phyloP scores from a whole-genome alignment of 2,329 filamentous ascomycete species.

The Diplodia seriata region DNA sequence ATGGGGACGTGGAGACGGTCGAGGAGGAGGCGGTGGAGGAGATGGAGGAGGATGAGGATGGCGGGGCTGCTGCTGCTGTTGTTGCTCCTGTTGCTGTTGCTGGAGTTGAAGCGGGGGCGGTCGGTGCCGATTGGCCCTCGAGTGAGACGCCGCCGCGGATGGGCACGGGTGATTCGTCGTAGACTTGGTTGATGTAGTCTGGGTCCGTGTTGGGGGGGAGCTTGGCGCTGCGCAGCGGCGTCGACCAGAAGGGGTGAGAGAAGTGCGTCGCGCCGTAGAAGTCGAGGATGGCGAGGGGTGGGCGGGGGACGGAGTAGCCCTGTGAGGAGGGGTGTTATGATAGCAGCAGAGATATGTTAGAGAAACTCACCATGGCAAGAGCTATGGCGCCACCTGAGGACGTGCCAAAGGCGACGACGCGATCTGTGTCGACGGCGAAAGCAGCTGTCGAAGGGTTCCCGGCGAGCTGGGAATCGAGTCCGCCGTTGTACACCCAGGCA shows the following conservation, averaged over 20 bases:
- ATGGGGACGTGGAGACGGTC: neutral
- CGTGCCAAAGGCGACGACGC: conserved; percentile 49
- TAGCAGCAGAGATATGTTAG: neutral
- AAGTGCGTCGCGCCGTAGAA: conserved; percentile 52
- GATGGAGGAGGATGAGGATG: neutral
- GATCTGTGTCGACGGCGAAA: conserved; percentile 40
- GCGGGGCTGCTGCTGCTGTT: neutral
- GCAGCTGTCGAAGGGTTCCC: neutral
- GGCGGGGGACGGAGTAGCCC: conserved; percentile 39
- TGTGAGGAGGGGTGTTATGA: neutral
- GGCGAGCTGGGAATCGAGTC: conserved; percentile 38
- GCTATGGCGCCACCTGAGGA: conserved; percentile 49
- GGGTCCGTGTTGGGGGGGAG: conserved; percentile 34
- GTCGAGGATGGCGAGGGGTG: conserved; percentile 50
- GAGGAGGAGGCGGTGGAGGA: neutral
- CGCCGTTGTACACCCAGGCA: conserved; percentile 46
- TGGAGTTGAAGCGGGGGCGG: too few relatives aligned
- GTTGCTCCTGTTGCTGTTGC: neutral
- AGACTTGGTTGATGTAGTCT: conserved; percentile 48
- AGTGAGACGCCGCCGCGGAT: conserved; percentile 51
- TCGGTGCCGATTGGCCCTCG: conserved; percentile 45
- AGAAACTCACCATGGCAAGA: conserved; percentile 53
- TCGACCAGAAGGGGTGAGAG: conserved; percentile 48
- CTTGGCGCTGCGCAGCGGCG: conserved; percentile 42
- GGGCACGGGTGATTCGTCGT: conserved; percentile 47